These are phyloP conservation scores for Euphorbia schlechtendalii DNA, from an alignment of 441 rosid genomes.

Conservation along the genomic window DNA sequence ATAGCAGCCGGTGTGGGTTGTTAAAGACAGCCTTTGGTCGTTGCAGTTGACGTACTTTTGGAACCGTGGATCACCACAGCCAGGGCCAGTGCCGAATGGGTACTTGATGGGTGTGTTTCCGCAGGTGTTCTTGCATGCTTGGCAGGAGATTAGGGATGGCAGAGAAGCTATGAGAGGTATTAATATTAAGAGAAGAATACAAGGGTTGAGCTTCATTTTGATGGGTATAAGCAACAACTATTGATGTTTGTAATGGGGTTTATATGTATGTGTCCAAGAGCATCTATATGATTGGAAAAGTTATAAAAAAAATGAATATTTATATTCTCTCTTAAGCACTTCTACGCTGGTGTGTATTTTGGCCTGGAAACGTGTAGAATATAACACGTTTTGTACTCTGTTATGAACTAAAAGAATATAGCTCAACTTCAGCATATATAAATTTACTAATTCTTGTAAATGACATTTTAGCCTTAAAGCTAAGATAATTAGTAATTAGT, in stretches of 20 bases:
- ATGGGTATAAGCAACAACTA: slow-evolving; percentile 2
- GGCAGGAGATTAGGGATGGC: slow-evolving; percentile 42
- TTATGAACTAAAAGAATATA: no score
- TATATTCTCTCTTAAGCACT: no score
- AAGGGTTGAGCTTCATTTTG: slow-evolving; percentile 27
- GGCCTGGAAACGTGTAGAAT: no score
- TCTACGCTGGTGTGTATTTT: no score
- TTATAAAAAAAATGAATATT: no score
- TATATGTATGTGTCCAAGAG: no score
- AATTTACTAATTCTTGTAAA: no score
- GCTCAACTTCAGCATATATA: no score
- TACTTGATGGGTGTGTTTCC: slow-evolving; percentile 53
- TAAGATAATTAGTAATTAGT: no score
- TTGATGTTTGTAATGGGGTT: background rate
- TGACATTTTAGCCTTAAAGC: no score
- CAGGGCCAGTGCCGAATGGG: slow-evolving; percentile 74
- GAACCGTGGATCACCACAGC: slow-evolving; percentile 83
- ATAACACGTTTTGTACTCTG: no score
- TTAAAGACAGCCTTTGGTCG: slow-evolving; percentile 46
- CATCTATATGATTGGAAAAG: no score
- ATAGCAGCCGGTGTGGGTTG: slow-evolving; percentile 77
- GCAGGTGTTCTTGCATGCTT: slow-evolving; percentile 60
- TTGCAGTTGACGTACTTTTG: slow-evolving; percentile 52
- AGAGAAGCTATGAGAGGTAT: slow-evolving; percentile 21
- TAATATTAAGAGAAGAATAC: slow-evolving; percentile 19